A percentile compares a stretch with the other conserved stretches of the same genome.
Evolutionary conservation across 768 basidiomycete genomes (phyloP).

Genomic region (Boletus reticuloceps): DNA sequence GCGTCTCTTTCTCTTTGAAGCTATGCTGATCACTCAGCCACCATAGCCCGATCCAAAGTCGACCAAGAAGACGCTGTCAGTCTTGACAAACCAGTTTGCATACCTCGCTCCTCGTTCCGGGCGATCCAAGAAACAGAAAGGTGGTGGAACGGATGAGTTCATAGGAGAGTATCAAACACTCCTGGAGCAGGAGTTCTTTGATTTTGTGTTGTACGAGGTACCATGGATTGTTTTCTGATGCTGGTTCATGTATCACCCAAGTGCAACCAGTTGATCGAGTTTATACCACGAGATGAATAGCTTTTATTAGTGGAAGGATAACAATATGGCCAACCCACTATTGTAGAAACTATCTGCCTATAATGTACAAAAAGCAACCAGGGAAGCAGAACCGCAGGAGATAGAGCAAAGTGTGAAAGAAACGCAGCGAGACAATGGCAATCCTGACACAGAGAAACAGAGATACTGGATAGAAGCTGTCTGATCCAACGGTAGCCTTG

Average conservation of each 20-base stretch:
- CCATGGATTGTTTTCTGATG: conserved; percentile 77
- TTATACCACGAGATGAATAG: conserved; percentile 31
- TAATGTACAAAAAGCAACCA: conserved; percentile 36
- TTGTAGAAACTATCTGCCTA: conserved; percentile 47
- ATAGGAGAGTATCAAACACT: conserved; percentile 89
- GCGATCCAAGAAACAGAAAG: conserved; percentile 38
- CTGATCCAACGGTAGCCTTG: conserved; percentile 10
- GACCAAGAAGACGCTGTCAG: conserved; percentile 71
- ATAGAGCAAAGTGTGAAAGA: conserved; percentile 22
- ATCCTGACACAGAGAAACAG: conserved; percentile 15
- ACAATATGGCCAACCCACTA: conserved; percentile 59
- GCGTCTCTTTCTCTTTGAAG: neutral
- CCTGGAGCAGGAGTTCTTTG: conserved; percentile 94
- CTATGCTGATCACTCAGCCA: neutral
- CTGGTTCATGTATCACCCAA: neutral
- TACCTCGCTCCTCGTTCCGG: conserved; percentile 74
- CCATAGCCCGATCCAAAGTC: conserved; percentile 82
- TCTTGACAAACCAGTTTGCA: conserved; percentile 73
- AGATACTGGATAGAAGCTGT: conserved; percentile 14
- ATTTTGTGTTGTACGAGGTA: conserved; percentile 93
- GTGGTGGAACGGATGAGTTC: conserved; percentile 59
- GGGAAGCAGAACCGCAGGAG: conserved; percentile 18
- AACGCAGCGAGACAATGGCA: conserved; percentile 16
- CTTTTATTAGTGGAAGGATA: conserved; percentile 59
- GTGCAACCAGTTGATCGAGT: neutral